Evolutionary conservation across 2,329 filamentous ascomycete species (phyloP), one percentile per base, ranked within the genome.

Genomic region (Fusarium bactridioides): DNA sequence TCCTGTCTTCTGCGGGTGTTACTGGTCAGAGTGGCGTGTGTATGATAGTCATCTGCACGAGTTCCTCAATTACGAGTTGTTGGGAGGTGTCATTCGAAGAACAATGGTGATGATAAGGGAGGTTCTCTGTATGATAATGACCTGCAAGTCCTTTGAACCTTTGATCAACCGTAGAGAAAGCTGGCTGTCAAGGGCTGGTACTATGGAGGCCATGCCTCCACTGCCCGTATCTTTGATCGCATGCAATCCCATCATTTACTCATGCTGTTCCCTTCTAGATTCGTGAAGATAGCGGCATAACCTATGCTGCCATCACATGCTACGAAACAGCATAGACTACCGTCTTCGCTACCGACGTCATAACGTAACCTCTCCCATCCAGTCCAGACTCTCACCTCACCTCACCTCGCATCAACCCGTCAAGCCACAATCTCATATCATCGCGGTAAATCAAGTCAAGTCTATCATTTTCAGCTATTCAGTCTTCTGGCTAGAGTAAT

Each of bases 391-490:
- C 21, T 40, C 38, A 10, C 11, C 19, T 38, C 33, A 35, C 33
- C 29, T 38, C 37, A 12, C 12, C 21, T n/a, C 7, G 1, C 38
- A n/a, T n/a, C 38, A 15, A 40, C 9, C 21, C 21, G 15, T n/a
- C 38, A n/a, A 13, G 38, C 38, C 38, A 41, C 38, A 37, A 15
- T 27, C 19, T 29, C 16, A 7, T 55, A 35, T 19, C n/a, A 40
- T 41, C 25, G 35, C 64, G 31, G 29, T 53, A 21, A 43, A 67
- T 19, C 64, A 48, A 15, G 19, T 48, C 12, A 50, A 45, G 38
- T 63, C 64, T 68, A 68, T 68, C 56, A 67, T 68, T 62, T 67
- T 48, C 43, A 44, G 54, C 56, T 51, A 44, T 38, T 25, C 18
- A 62, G 25, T 35, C 19, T 31, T 10, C 29, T 50, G 43, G 41